Base-by-base conservation (phyloP, 2,329 filamentous ascomycete species). In the Metarhizium anisopliae region DNA sequence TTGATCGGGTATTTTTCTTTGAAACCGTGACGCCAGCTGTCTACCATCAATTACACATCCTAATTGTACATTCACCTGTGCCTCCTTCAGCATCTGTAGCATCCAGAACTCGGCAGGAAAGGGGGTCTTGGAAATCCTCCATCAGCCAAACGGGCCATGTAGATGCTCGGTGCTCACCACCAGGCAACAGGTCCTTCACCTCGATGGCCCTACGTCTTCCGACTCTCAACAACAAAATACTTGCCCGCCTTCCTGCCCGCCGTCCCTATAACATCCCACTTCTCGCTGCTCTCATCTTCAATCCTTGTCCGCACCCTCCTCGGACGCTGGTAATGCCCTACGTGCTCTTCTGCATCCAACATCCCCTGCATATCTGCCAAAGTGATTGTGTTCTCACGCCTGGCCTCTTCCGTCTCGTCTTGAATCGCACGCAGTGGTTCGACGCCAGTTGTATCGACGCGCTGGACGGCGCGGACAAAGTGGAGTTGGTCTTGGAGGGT, bases 381-480 rank as follows among this genome's bases (percentile, higher is more conserved):
- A 0, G 78, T 79, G 52, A 91, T 76, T 4, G 81, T 82, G 54
- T 77, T 74, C 60, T 85, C 83, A 50, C 72, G 67, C 6, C 84
- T 83, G 50, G 78, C 78, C 59, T 84, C 82, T 42, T 72, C 66
- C 1, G 88, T 89, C 74, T 94, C 92, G 68, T 97, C 93, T 54
- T 90, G 83, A 56, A 97, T 86, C 49, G 86, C 86, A 52, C 82
- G 79, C 47, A 99, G 72, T 0, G 94, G 92, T 55, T 84, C 78
- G 0, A 96, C 77, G 3, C 80, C 84, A 0, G 77, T 72, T 0
- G 90, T 92, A 68, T 95, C 81, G 51, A 96, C 86, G 49, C 79
- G 75, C 66, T 95, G 92, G 20, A 97, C 85, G 59, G 90, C 83
- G 59, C 83, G 85, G n/a, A 97, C 91, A 66, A 99, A 99, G 65